These are phyloP conservation scores for Cerrena zonata DNA, from an alignment of 1,284 basidiomycete genomes.

Conservation along the genomic window DNA sequence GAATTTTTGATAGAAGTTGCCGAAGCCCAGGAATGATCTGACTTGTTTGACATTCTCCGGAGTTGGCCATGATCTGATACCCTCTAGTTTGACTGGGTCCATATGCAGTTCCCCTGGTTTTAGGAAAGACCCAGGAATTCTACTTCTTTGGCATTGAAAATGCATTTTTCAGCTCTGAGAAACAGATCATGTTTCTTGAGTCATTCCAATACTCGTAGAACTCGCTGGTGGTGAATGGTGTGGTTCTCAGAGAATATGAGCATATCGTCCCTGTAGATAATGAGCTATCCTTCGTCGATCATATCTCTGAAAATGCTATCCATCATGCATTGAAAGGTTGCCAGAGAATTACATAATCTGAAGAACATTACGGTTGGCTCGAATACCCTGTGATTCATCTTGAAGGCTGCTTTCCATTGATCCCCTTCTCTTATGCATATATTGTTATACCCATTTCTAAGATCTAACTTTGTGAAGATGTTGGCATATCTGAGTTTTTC, in stretches of 20 bases:
- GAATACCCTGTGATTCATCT: slow-evolving; percentile 18
- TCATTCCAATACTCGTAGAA: slow-evolving; percentile 23
- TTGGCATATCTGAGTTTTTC: slow-evolving; percentile 23
- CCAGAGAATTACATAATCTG: slow-evolving; percentile 28
- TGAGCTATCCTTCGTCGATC: slow-evolving; percentile 12
- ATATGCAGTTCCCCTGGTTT: slow-evolving; percentile 24
- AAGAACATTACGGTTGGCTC: slow-evolving; percentile 30
- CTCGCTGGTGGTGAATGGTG: slow-evolving; percentile 6
- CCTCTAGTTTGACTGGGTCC: slow-evolving; percentile 34
- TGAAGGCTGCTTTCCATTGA: slow-evolving; percentile 17
- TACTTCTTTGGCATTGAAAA: slow-evolving; percentile 8
- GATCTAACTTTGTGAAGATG: slow-evolving; percentile 31
- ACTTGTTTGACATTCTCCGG: slow-evolving; percentile 27
- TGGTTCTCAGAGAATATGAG: slow-evolving; percentile 16
- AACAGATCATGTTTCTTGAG: slow-evolving; percentile 31
- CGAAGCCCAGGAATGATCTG: slow-evolving; percentile 36
- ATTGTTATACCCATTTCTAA: slow-evolving; percentile 22
- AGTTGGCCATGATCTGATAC: slow-evolving; percentile 31
- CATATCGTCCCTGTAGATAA: slow-evolving; percentile 28
- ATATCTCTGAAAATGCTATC: slow-evolving; percentile 22
- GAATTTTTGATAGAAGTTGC: slow-evolving; percentile 40
- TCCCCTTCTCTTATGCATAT: slow-evolving; percentile 18
- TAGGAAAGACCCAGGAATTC: slow-evolving; percentile 38
- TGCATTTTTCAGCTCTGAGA: slow-evolving; percentile 28
- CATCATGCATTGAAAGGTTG: slow-evolving; percentile 23